Evolutionary conservation across 495 filamentous ascomycete species (phyloP), one percentile per base, ranked within the genome.

Genomic region (Daldinia concentrica): DNA sequence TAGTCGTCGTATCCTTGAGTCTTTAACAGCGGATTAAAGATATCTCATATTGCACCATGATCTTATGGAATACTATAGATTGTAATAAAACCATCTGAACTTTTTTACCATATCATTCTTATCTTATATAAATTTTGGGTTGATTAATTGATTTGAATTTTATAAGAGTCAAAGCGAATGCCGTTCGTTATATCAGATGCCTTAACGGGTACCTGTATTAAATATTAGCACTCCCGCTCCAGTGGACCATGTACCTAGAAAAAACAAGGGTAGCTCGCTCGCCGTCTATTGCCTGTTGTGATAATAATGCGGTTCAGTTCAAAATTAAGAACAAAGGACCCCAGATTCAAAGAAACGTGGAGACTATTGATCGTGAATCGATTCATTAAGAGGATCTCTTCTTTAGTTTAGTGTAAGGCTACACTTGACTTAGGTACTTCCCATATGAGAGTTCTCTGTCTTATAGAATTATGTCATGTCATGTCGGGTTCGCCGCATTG

Each of bases 161-260:
- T n/a, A n/a, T 30, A 54, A 54, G 12, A 26, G 24, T 17, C 26
- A 54, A 54, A 30, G 24, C 50, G 27, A 29, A 8, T 14, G 50
- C 17, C 6, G 22, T 54, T 17, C 26, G 26, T 54, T 54, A 30
- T 54, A 30, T 15, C 27, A 54, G 26, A 30, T 30, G 12, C 50
- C 15, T 30, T 30, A 9, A 17, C 24, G 26, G 24, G 27, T 54
- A 24, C 43, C 43, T 48, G 50, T 29, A 7, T 57, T 56, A 32
- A 34, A 30, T 58, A 52, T 68, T 73, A 73, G 71, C 56, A 55
- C 58, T 69, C 71, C 66, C 71, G 71, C 66, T 63, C 66, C 62
- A 69, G 71, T 69, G 62, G 66, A 73, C 30, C 65, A 58, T 27
- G 24, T 26, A 26, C 45, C 51, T 37, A 17, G 8, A 58, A 58